Conservation (phyloP, 192 early-diverging fungal genomes). For the Umbelopsis sp. region DNA sequence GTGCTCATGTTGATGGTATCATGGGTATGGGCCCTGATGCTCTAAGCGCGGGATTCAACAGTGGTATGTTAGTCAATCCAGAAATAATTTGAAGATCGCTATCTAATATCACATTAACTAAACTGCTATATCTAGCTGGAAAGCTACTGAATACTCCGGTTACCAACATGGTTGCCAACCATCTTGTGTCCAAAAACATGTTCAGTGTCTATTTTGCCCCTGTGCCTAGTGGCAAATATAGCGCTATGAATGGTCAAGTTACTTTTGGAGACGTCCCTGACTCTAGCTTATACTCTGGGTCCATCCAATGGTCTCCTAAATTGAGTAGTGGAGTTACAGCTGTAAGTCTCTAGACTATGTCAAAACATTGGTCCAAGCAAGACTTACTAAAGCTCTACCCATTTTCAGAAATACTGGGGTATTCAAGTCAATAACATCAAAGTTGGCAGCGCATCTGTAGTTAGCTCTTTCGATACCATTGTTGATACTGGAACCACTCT, state of each 20-base stretch:
- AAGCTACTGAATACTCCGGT: slow-evolving; percentile 27
- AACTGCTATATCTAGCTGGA: neutral
- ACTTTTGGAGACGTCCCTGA: slow-evolving; percentile 35
- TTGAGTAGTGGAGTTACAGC: neutral
- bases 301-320: slow-evolving; percentile 23
- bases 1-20: slow-evolving; percentile 36
- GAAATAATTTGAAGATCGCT: neutral
- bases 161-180: slow-evolving; percentile 21
- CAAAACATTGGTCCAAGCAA: too few relatives aligned
- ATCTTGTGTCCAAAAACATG: slow-evolving; percentile 15
- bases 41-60: slow-evolving; percentile 26
- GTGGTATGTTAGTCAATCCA: neutral
- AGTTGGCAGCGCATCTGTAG: neutral
- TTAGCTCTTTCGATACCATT: slow-evolving; percentile 5
- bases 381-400: neutral
- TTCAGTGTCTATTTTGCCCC: slow-evolving; percentile 35
- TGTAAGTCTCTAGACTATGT: slow-evolving; percentile 2
- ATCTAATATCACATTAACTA: neutral
- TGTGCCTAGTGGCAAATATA: neutral
- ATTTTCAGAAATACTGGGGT: slow-evolving; percentile 33
- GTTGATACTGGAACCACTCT: slow-evolving; percentile 34
- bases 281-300: slow-evolving; percentile 22
- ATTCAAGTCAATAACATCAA: slow-evolving; percentile 21
- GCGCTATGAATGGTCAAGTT: slow-evolving; percentile 28
- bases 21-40: slow-evolving; percentile 38